phyloP scores from a whole-genome alignment of 2,329 filamentous ascomycete genomes.

The Colletotrichum tropicale region DNA sequence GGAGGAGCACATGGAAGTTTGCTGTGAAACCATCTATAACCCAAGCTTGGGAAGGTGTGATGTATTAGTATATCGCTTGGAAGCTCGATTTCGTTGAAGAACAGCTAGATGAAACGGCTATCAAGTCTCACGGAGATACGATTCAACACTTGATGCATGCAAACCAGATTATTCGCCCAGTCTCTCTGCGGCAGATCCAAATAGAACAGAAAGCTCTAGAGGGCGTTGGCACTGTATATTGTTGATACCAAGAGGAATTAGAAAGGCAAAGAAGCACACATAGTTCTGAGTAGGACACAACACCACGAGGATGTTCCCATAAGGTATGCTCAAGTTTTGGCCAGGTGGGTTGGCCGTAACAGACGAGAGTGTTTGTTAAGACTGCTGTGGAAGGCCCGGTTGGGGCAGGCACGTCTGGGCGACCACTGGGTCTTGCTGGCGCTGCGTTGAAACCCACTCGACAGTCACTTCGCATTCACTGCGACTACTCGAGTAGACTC shows the following conservation, averaged over 20 bases:
- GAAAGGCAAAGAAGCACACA: too few relatives aligned
- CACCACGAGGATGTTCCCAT: too few relatives aligned
- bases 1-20: constrained; percentile 34
- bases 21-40: constrained; percentile 24
- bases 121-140: constrained; percentile 35
- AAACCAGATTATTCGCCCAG: constrained; percentile 30
- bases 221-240: constrained; percentile 18
- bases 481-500: neutral
- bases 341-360: too few relatives aligned
- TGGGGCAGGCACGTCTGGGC: neutral
- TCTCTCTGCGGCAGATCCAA: constrained; percentile 37
- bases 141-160: constrained; percentile 32
- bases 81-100: constrained; percentile 25
- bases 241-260: neutral
- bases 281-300: too few relatives aligned
- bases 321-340: too few relatives aligned
- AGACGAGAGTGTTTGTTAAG: neutral
- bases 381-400: neutral
- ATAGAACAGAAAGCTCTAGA: constrained; percentile 29
- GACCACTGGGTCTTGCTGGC: neutral
- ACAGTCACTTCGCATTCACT: neutral
- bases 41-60: constrained; percentile 32
- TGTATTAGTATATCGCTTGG: constrained; percentile 22
- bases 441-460: neutral
- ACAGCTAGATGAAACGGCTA: constrained; percentile 25